These are phyloP conservation scores for Fomitopsis betulina DNA, from an alignment of 1,284 basidiomycete species.

Conservation along the genomic window DNA sequence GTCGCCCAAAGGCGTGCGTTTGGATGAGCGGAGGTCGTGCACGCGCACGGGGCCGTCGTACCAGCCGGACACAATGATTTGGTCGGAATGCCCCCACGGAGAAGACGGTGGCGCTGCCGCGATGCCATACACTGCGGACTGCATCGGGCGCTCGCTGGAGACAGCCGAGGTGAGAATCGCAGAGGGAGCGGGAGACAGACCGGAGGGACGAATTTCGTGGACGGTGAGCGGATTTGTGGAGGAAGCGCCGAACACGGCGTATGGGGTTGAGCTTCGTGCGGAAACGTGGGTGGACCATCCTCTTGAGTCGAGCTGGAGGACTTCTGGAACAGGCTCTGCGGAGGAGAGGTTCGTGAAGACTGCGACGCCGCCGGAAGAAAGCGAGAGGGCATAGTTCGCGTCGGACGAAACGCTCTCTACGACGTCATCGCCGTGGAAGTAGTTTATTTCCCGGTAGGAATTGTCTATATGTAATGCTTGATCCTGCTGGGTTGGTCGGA, in stretches of 20 bases:
- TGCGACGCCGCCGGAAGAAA: constrained; percentile 52
- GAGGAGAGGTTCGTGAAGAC: constrained; percentile 32
- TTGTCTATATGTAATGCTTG: constrained; percentile 16
- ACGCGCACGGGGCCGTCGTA: constrained; percentile 68
- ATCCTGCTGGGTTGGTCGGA: constrained; percentile 15
- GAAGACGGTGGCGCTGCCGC: constrained; percentile 51
- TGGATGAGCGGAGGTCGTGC: constrained; percentile 61
- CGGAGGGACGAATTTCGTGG: constrained; percentile 45
- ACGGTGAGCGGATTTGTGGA: constrained; percentile 53
- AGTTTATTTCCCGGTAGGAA: constrained; percentile 16
- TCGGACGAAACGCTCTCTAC: constrained; percentile 52
- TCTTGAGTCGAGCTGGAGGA: constrained; percentile 42
- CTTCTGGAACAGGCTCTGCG: constrained; percentile 22
- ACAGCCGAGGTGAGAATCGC: constrained; percentile 39
- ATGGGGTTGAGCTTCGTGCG: constrained; percentile 45
- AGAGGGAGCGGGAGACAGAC: constrained; percentile 40
- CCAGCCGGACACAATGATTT: constrained; percentile 75
- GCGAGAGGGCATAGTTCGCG: constrained; percentile 41
- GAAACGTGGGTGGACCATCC: constrained; percentile 62
- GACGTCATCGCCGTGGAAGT: constrained; percentile 38
- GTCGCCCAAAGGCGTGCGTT: constrained; percentile 16
- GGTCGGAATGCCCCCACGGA: constrained; percentile 63
- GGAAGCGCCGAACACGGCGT: constrained; percentile 62
- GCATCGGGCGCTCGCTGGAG: constrained; percentile 24
- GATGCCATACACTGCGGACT: constrained; percentile 67